phyloP scores from a whole-genome alignment of 2,329 filamentous ascomycete species.

The Aureobasidium mangrovei region DNA sequence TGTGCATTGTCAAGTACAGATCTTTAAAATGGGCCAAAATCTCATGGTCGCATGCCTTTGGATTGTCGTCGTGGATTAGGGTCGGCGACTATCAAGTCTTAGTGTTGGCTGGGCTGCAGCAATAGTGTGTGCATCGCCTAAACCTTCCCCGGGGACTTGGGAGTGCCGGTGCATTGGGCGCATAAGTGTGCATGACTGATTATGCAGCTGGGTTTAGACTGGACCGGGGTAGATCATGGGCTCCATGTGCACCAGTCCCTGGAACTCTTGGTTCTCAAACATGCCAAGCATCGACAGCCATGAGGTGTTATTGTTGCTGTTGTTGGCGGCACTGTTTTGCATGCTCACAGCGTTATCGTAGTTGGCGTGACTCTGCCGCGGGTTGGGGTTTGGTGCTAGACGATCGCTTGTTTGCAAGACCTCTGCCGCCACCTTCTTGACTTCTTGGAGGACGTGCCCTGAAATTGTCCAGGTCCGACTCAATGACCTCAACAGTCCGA shows the following conservation, averaged over 20 bases:
- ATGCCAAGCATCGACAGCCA: slow-evolving; percentile 5
- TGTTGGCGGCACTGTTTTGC: background rate
- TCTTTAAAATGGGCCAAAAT: no score
- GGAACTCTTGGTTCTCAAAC: slow-evolving; percentile 6
- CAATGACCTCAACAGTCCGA: slow-evolving; percentile 61
- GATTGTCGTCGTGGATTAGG: background rate
- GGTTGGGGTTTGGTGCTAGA: background rate
- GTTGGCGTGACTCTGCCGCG: background rate
- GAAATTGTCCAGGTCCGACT: slow-evolving; percentile 66
- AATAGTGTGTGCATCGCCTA: slow-evolving; percentile 2
- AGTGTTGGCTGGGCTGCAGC: slow-evolving; percentile 6
- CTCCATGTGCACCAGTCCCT: slow-evolving; percentile 1
- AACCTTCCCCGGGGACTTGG: background rate
- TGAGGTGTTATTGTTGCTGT: background rate
- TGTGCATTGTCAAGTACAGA: background rate
- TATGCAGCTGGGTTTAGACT: background rate
- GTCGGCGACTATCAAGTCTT: slow-evolving; percentile 7
- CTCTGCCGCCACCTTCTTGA: slow-evolving; percentile 57
- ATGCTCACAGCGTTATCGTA: background rate
- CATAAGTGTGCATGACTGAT: background rate
- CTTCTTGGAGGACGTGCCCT: slow-evolving; percentile 58
- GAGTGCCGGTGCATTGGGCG: background rate
- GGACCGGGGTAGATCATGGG: background rate
- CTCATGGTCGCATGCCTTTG: no score
- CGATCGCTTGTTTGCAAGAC: background rate